Evolutionary conservation across 2,329 filamentous ascomycete genomes (phyloP), one percentile per base, ranked within the genome.

Genomic region (Microcera coccophila): DNA sequence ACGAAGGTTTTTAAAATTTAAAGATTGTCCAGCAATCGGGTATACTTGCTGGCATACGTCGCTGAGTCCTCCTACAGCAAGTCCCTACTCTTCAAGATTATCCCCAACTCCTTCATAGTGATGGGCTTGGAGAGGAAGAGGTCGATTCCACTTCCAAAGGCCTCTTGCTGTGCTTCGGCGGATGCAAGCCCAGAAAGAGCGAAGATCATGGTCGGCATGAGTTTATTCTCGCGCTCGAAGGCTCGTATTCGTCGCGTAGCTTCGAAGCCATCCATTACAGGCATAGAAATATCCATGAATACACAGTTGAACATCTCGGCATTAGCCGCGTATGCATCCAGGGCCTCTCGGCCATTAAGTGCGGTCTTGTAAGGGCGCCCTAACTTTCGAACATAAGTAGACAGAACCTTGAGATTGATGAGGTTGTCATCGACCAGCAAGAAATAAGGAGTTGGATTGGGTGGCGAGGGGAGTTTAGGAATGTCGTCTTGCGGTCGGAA

Each of bases 91-190:
- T 41, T 40, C 3, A 50, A 35, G 11, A 50, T 40, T 18, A 47
- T 44, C 1, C 55, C 54, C 5, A 74, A 42, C 26, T 71, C 65
- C 19, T 67, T 69, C 16, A 74, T 45, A 5, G 64, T 60, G 1
- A 79, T 73, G 0, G 76, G 76, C 51, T 79, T 78, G 24, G 76
- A 76, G 15, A 80, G 50, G 40, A 78, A 79, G 7, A 78, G 42
- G 45, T 80, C 74, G 5, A 79, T 65, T 1, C 76, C 76, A 37
- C 69, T 74, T 2, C 68, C 71, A 38, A 74, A 70, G 0, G 76
- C 76, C 44, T 79, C 76, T 35, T 75, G 67, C 43, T 77, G 70
- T 0, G 73, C 72, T 16, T 67, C 67, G 1, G 67, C 62, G 14
- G 73, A 75, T 0, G 73, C 74, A 2, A 78, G 57, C 0, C 76